Evolutionary conservation across 495 filamentous ascomycete genomes (phyloP).

Genomic region (Bacidia rubella): DNA sequence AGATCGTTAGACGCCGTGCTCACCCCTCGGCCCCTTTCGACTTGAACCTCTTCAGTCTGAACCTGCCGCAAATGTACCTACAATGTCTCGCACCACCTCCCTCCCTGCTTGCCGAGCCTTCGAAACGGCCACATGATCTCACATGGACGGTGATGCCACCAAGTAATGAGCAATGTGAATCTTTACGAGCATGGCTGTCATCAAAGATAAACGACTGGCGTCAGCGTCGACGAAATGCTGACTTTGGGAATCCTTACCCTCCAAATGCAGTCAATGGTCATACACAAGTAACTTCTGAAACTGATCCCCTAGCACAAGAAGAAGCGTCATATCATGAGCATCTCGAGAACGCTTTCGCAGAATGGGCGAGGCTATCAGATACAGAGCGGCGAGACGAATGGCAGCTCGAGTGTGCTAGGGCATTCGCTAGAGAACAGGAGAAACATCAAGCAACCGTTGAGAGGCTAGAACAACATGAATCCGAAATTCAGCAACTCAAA

Average conservation of each 20-base stretch:
- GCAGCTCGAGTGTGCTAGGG: slow-evolving; percentile 64
- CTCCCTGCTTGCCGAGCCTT: slow-evolving; percentile 50
- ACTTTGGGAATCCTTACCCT: slow-evolving; percentile 9
- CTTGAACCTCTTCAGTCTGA: slow-evolving; percentile 67
- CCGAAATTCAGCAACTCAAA: slow-evolving; percentile 61
- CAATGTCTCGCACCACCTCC: slow-evolving; percentile 67
- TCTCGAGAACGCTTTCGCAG: slow-evolving; percentile 51
- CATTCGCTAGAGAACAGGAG: slow-evolving; percentile 53
- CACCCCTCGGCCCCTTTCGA: slow-evolving; percentile 52
- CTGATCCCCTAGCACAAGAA: slow-evolving; percentile 47
- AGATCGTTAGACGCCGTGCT: slow-evolving; percentile 23
- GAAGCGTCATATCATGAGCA: slow-evolving; percentile 37
- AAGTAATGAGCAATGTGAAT: slow-evolving; percentile 52
- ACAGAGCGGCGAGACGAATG: slow-evolving; percentile 51
- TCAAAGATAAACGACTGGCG: slow-evolving; percentile 52
- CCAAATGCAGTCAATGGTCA: slow-evolving; percentile 21
- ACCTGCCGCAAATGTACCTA: slow-evolving; percentile 69
- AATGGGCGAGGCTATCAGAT: slow-evolving; percentile 50
- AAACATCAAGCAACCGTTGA: slow-evolving; percentile 48
- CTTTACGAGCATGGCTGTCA: slow-evolving; percentile 49
- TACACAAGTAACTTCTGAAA: slow-evolving; percentile 32
- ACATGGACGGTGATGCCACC: slow-evolving; percentile 69
- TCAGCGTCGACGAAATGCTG: slow-evolving; percentile 14
- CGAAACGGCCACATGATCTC: slow-evolving; percentile 51
- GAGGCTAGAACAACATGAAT: slow-evolving; percentile 45